Evolutionary conservation across 2,329 filamentous ascomycete species (phyloP), one percentile per base, ranked within the genome.

Genomic region (Myriosclerotinia duriaeana): DNA sequence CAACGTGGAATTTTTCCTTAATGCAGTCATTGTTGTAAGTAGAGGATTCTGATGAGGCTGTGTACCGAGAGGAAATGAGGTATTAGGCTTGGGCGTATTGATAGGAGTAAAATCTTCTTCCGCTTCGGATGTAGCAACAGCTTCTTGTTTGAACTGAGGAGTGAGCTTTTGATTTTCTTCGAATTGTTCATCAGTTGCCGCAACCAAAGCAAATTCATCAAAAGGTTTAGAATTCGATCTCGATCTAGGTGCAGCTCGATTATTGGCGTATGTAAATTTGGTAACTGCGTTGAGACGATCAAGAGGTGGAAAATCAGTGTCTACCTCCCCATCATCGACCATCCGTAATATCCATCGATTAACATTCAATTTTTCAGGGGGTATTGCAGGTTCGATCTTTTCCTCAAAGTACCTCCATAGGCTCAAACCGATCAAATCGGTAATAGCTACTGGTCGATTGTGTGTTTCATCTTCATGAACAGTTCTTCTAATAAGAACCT

Each of bases 341-440:
- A 96, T 93, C 52, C 91, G 85, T 66, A 96, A 79, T 34, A 88
- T 91, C 89, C 90, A 95, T 80, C 87, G 87, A 74, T 94, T 94
- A 72, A 93, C 88, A 72, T 91, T 92, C 63, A 87, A 81, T 74
- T 92, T 91, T 61, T 88, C 85, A 2, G 80, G 76, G 0, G 86
- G 80, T 12, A 95, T 80, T 0, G 83, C 76, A 4, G 91, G 91
- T 70, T 92, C 85, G 38, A 87, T 80, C 71, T 90, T 90, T 75
- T 93, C 90, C 72, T 93, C 89, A 58, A 87, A 86, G 75, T 94
- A 95, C 69, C 89, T 83, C 82, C 89, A 93, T 15, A 96, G 78
- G 69, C 88, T 88, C 69, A 94, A 83, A 0, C 91, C 92, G 70
- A 96, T 93, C n/a, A 93, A 83, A 72, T 96, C 91, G 1, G 88